Evolutionary conservation across 805 yeast genomes (phyloP), one percentile per base, ranked within the genome.

Genomic region (Candida incommunis): DNA sequence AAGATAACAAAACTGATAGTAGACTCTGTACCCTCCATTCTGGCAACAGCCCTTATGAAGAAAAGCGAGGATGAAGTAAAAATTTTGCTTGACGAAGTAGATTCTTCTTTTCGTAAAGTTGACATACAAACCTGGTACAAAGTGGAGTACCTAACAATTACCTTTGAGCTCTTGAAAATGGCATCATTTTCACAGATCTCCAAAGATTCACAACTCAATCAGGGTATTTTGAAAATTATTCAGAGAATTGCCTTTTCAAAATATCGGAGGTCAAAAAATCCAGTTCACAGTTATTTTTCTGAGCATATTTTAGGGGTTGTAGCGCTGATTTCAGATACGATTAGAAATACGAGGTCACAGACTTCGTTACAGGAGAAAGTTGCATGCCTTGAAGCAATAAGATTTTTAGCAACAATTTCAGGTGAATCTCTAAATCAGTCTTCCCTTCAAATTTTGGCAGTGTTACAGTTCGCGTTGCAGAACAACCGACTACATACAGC

Each of bases 271-370:
- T 7, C 37, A 4, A n/a, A 11, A 13, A 13, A 9, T 16, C 37
- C 37, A 9, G 37, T 31, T 31, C 37, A 31, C 13, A 31, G 37
- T 18, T 31, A 31, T 31, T 31, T 31, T 16, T 5, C 37, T 9
- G 37, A 31, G 20, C 37, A 31, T 31, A 31, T 31, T 16, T n/a
- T 31, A 31, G 37, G 37, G 11, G 37, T 31, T 16, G 37, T 31
- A 5, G 37, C 37, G 5, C 20, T 31, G 11, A 31, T 31, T 9
- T 31, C 37, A 5, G 37, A 31, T 16, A 31, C 37, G 9, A 5
- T 31, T 9, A 7, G 37, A 4, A 31, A 31, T 16, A 9, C 37
- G 18, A 11, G 37, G 5, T 31, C 18, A 7, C 37, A 31, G 20
- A 31, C 37, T 9, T 31, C 37, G 37, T 9, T n/a, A n/a, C 37